phyloP scores from a whole-genome alignment of 768 basidiomycete genomes.

The Kondoa subrosea region DNA sequence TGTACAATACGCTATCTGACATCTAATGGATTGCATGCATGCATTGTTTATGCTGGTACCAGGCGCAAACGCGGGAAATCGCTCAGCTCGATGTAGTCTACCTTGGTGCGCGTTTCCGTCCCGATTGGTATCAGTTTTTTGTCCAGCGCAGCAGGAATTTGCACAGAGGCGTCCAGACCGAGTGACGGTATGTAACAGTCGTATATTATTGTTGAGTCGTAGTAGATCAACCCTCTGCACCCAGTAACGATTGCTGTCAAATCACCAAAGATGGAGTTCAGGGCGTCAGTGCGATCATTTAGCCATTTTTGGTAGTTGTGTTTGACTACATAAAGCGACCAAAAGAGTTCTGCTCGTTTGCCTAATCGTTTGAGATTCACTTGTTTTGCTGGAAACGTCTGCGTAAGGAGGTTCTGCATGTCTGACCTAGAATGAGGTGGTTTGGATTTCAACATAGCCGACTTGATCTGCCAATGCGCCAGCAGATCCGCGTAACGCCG shows the following conservation, averaged over 20 bases:
- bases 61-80: not conserved
- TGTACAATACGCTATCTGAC: not conserved
- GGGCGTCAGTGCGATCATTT: not conserved
- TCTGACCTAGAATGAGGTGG: not conserved
- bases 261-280: not conserved
- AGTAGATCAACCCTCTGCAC: not conserved
- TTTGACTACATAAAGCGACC: not conserved
- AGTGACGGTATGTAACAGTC: not conserved
- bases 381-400: not conserved
- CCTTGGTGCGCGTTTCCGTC: not conserved
- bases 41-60: not conserved
- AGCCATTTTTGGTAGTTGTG: not conserved
- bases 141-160: not conserved
- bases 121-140: not conserved
- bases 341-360: not conserved
- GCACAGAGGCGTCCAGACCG: not conserved
- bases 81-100: not conserved
- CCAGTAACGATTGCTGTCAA: not conserved
- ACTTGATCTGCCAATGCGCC: slow-evolving; percentile 83
- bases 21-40: too few relatives aligned
- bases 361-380: not conserved
- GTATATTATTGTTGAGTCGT: not conserved
- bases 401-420: not conserved
- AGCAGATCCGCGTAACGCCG: slow-evolving; percentile 68
- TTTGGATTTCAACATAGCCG: not conserved